Evolutionary conservation across 2,329 filamentous ascomycete genomes (phyloP).

Genomic region (Diaporthe aspalathi): DNA sequence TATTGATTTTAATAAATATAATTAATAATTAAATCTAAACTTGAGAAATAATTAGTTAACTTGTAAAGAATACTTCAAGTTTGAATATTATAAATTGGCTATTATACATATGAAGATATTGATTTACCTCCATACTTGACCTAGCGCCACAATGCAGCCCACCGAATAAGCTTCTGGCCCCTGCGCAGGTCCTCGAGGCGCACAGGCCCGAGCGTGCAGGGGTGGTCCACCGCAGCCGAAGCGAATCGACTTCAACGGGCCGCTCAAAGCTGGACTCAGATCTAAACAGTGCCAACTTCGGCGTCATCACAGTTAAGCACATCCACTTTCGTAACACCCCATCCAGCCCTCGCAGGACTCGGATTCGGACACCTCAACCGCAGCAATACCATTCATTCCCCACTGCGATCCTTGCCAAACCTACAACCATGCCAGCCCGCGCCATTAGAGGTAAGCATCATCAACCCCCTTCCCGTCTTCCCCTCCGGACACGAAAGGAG

Average conservation of each 20-base stretch:
- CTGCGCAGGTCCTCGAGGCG: background rate
- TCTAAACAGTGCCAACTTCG: background rate
- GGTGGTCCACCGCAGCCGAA: background rate
- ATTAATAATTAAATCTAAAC: too few species aligned
- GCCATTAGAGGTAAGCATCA: constrained; percentile 62
- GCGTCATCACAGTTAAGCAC: constrained; percentile 2
- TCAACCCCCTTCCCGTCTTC: background rate
- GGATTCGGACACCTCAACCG: background rate
- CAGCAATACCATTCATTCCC: background rate
- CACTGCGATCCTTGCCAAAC: constrained; percentile 28
- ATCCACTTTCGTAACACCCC: background rate
- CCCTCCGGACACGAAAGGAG: background rate
- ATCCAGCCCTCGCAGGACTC: background rate
- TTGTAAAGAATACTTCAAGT: too few species aligned
- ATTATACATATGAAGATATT: too few species aligned
- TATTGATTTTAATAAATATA: too few species aligned
- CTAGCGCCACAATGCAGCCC: constrained; percentile 14
- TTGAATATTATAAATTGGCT: too few species aligned
- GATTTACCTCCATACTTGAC: background rate
- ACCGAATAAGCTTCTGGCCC: constrained; percentile 35
- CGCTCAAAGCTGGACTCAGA: background rate
- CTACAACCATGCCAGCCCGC: constrained; percentile 60
- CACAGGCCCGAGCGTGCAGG: constrained; percentile 14
- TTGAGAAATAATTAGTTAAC: too few species aligned
- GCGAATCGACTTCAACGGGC: background rate